Percentiles rank a stretch among this genome's conserved stretches.
Conservation (phyloP, 352 stramenopile species). For the Chrysophaeum taylorii region DNA sequence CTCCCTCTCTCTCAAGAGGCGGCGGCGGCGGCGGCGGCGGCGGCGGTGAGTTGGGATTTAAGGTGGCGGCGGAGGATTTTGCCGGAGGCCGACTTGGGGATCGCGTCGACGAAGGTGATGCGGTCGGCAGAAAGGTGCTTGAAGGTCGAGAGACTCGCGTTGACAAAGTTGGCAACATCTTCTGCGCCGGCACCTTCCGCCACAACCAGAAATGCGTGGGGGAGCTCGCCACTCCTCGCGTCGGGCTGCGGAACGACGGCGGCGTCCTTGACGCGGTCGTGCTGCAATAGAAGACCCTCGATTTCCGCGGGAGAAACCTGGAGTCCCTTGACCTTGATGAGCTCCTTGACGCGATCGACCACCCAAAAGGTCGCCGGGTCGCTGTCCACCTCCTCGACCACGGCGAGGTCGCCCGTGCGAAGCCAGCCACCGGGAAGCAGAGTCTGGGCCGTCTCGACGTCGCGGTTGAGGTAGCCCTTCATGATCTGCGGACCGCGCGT, state of each 20-base stretch:
- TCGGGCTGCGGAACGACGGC: constrained; percentile 62
- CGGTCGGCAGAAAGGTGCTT: constrained; percentile 67
- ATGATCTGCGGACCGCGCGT: constrained; percentile 70
- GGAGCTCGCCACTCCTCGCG: constrained; percentile 62
- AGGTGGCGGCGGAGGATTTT: constrained; percentile 79
- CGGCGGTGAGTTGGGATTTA: no score
- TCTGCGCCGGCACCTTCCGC: constrained; percentile 28
- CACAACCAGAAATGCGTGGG: constrained; percentile 73
- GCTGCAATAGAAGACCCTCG: constrained; percentile 66
- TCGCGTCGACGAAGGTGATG: constrained; percentile 67
- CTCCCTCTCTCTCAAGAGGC: no score
- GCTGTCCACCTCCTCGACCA: constrained; percentile 72
- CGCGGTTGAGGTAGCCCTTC: constrained; percentile 72
- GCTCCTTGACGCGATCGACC: constrained; percentile 79
- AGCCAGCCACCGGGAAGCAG: constrained; percentile 66
- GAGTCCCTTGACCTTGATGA: constrained; percentile 86
- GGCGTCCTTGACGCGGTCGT: constrained; percentile 61
- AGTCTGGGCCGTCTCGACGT: constrained; percentile 61
- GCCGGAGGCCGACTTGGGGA: constrained; percentile 69
- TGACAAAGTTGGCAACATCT: constrained; percentile 54
- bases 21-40: no score
- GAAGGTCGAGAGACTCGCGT: constrained; percentile 62
- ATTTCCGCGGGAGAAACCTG: constrained; percentile 77
- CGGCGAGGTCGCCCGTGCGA: constrained; percentile 72
- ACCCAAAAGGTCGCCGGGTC: constrained; percentile 80